Base-by-base conservation (phyloP, 345 rosid genomes). In the Atalantia buxifolia region DNA sequence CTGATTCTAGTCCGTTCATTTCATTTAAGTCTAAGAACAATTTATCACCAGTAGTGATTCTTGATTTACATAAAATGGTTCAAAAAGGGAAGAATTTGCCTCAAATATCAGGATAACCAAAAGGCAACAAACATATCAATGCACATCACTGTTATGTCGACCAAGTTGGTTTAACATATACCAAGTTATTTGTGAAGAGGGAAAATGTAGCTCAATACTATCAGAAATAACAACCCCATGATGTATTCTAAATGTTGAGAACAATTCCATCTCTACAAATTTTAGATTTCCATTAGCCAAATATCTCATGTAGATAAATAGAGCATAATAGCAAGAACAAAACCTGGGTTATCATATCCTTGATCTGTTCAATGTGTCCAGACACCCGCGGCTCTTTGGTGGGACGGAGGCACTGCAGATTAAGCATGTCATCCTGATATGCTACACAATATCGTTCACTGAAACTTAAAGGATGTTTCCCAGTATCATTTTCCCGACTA, bases 301-400 rank as follows among this genome's bases (percentile, higher is more conserved):
- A 65, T n/a, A 62, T n/a, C 31, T 72, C 38, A 28, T 24, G 4
- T 22, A 42, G 25, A 74, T 40, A 53, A 22, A 77, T 12, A 36
- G 56, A 28, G 65, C 59, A 67, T 19, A 36, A 72, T 50, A 8
- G 13, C 50, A 75, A 62, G 45, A 40, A 40, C 45, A 56, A 66
- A 74, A 93, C 97, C 95, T 82, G 87, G 9, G 83, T 69, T 66
- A 95, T 92, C 97, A 93, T 86, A 76, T 89, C 83, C 57, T 87
- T 85, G 33, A 95, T 93, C 83, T 95, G 86, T n/a, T 89, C 91
- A 86, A 95, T 91, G 83, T 91, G 94, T 4, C 81, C 80, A 56
- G 97, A 88, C 18, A 93, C 97, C 13, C 89, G 84, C 14, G 98
- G 98, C 87, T 93, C 89, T 72, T 86, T 85, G 7, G 93, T 90